These are phyloP conservation scores for Protomyces inundatus DNA, from an alignment of 1,139 yeast genomes.

Conservation along the genomic window DNA sequence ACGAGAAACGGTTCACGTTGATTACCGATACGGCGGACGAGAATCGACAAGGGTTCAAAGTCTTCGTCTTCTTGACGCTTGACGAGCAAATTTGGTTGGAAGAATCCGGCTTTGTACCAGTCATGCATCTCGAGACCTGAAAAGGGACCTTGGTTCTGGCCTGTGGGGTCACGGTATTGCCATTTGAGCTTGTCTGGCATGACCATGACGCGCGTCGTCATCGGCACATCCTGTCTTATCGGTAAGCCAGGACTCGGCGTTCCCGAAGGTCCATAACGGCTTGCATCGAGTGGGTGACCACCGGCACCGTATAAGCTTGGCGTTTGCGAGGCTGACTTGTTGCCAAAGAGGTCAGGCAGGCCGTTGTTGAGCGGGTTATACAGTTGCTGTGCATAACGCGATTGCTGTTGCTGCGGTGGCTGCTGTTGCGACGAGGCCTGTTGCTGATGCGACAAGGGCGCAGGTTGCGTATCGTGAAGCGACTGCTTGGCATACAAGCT, in stretches of 20 bases:
- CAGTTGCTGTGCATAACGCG: constrained; percentile 12
- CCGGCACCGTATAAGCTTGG: not conserved
- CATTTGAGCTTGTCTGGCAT: constrained; percentile 41
- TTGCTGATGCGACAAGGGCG: not conserved
- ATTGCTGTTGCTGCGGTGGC: not conserved
- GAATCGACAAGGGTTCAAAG: constrained; percentile 38
- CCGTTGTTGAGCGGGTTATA: constrained; percentile 19
- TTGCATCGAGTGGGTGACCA: constrained; percentile 1
- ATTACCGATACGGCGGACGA: constrained; percentile 44
- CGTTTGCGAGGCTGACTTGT: not conserved
- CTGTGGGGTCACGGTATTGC: constrained; percentile 67
- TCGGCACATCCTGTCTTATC: constrained; percentile 23
- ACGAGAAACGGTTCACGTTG: constrained; percentile 56
- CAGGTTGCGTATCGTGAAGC: not conserved
- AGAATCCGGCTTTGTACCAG: constrained; percentile 65
- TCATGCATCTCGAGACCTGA: constrained; percentile 69
- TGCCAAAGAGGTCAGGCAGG: constrained; percentile 13
- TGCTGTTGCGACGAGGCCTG: not conserved
- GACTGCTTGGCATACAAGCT: constrained; percentile 16
- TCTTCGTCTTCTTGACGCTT: constrained; percentile 46
- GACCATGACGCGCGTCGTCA: constrained; percentile 25
- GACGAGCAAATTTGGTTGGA: constrained; percentile 52
- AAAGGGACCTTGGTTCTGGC: constrained; percentile 76
- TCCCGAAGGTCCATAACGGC: constrained; percentile 2
- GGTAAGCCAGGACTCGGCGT: constrained; percentile 20